These are phyloP conservation scores for Cercospora sojina DNA, from an alignment of 2,329 filamentous ascomycete genomes.

Conservation along the genomic window DNA sequence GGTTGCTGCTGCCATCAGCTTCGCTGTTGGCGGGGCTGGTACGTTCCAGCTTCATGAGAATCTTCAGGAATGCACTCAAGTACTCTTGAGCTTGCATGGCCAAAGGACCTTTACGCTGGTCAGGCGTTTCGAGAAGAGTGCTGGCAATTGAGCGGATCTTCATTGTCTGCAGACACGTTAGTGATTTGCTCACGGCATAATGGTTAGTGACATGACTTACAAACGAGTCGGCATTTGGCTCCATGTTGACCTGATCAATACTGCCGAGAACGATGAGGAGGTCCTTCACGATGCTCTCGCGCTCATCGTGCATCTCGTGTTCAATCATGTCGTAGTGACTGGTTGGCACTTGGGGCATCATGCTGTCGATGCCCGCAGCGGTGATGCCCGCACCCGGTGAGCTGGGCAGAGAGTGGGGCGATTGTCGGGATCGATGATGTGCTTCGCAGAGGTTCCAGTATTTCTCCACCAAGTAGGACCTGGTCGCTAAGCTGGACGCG, in stretches of 20 bases:
- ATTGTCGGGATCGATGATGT: slow-evolving; percentile 42
- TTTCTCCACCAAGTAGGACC: slow-evolving; percentile 82
- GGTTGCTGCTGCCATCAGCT: slow-evolving; percentile 43
- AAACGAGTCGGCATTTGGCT: slow-evolving; percentile 65
- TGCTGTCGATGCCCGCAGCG: slow-evolving; percentile 40
- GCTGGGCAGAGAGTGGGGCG: slow-evolving; percentile 42
- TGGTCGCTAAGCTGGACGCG: slow-evolving; percentile 73
- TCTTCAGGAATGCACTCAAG: slow-evolving; percentile 69
- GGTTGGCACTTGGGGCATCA: slow-evolving; percentile 34
- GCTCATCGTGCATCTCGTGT: slow-evolving; percentile 68
- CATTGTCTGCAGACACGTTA: slow-evolving; percentile 56
- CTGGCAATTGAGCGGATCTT: slow-evolving; percentile 84
- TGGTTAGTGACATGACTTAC: slow-evolving; percentile 47
- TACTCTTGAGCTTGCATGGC: slow-evolving; percentile 66
- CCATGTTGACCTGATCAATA: slow-evolving; percentile 82
- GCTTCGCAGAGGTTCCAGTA: slow-evolving; percentile 76
- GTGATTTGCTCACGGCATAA: background rate
- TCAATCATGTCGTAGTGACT: slow-evolving; percentile 52
- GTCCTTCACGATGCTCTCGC: slow-evolving; percentile 78
- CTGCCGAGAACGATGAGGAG: slow-evolving; percentile 71
- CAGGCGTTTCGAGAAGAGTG: slow-evolving; percentile 67
- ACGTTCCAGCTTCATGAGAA: slow-evolving; percentile 71
- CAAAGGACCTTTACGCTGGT: slow-evolving; percentile 53
- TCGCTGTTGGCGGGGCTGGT: slow-evolving; percentile 49
- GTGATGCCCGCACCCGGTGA: slow-evolving; percentile 37